phyloP scores from a whole-genome alignment of 768 basidiomycete species.

The Dioszegia crocea region DNA sequence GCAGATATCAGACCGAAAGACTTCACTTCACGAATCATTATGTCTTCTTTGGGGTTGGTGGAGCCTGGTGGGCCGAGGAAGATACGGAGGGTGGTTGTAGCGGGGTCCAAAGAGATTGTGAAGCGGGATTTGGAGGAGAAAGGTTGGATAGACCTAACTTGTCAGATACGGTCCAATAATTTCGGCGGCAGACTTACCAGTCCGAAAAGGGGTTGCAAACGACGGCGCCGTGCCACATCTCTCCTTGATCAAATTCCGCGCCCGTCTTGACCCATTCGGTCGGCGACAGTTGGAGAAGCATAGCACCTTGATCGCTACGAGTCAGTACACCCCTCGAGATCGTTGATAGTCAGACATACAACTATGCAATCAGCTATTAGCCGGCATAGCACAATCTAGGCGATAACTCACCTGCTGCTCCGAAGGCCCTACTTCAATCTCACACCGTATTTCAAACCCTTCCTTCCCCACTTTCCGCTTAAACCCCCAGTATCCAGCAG shows the following conservation, averaged over 20 bases:
- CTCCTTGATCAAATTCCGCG: constrained; percentile 26
- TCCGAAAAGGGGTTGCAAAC: constrained; percentile 30
- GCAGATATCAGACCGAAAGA: constrained; percentile 13
- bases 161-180: neutral
- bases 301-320: constrained; percentile 35
- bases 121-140: constrained; percentile 4
- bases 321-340: neutral
- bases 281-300: constrained; percentile 27
- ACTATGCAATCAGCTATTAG: neutral
- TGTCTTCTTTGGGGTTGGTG: neutral
- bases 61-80: constrained; percentile 11
- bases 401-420: constrained; percentile 9
- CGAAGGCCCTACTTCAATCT: constrained; percentile 5
- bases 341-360: neutral
- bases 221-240: constrained; percentile 26
- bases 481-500: neutral
- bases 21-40: constrained; percentile 31
- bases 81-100: constrained; percentile 11
- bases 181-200: constrained; percentile 21
- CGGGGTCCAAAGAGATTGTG: constrained; percentile 16
- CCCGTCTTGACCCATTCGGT: constrained; percentile 37
- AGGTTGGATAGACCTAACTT: constrained; percentile 25
- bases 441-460: constrained; percentile 19
- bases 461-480: constrained; percentile 6
- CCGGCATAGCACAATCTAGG: neutral